Evolutionary conservation across 2,329 filamentous ascomycete species (phyloP).

Genomic region (Talaromyces sp.): DNA sequence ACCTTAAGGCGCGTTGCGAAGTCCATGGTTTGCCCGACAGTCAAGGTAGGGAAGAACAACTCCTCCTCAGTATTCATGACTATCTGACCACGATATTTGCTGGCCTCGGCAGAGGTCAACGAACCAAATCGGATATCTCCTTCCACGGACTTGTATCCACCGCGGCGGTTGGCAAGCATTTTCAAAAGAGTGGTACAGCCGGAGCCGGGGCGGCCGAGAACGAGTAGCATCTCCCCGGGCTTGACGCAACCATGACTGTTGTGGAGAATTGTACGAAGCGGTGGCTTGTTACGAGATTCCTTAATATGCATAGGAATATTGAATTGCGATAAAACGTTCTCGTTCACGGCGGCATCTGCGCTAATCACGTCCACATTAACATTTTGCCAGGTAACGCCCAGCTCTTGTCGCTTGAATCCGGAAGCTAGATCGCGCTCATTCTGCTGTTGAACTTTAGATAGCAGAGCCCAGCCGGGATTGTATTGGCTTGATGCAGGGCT

Average conservation of each 20-base stretch:
- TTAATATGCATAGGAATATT: slow-evolving; percentile 55
- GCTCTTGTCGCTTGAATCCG: slow-evolving; percentile 50
- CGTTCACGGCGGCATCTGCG: slow-evolving; percentile 63
- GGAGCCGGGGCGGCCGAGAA: slow-evolving; percentile 67
- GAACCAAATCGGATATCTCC: slow-evolving; percentile 62
- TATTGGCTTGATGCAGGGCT: slow-evolving; percentile 30
- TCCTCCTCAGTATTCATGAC: slow-evolving; percentile 59
- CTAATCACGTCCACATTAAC: slow-evolving; percentile 65
- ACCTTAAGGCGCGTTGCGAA: slow-evolving; percentile 68
- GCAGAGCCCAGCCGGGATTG: slow-evolving; percentile 52
- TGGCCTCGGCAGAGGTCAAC: slow-evolving; percentile 45
- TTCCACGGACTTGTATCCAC: slow-evolving; percentile 59
- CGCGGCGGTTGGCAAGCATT: slow-evolving; percentile 65
- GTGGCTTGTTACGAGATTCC: slow-evolving; percentile 57
- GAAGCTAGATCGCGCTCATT: slow-evolving; percentile 48
- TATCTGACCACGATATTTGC: slow-evolving; percentile 59
- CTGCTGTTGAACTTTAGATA: slow-evolving; percentile 51
- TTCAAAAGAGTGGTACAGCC: slow-evolving; percentile 73
- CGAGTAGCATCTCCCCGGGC: slow-evolving; percentile 72
- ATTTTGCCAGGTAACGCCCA: slow-evolving; percentile 66
- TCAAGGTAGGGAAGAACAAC: slow-evolving; percentile 53
- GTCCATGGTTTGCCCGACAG: slow-evolving; percentile 55
- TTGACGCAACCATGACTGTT: slow-evolving; percentile 61
- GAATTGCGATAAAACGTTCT: slow-evolving; percentile 63
- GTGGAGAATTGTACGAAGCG: slow-evolving; percentile 65